These are phyloP conservation scores for Escallonia rubra DNA, from an alignment of 129 eudicot genomes.

Conservation along the genomic window DNA sequence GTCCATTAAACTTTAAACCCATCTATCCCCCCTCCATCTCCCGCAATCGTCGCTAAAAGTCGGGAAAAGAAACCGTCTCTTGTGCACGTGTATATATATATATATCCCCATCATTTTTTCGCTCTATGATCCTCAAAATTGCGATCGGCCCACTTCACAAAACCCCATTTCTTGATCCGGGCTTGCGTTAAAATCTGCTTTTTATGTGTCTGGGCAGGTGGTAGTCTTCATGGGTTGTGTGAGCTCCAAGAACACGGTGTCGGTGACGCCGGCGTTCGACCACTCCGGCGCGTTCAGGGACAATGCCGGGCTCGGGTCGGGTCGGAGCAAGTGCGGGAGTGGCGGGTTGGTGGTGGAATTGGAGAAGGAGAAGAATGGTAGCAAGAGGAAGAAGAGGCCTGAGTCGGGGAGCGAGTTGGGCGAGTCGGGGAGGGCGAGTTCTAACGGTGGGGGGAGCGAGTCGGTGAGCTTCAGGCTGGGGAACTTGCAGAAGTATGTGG, in stretches of 20 bases:
- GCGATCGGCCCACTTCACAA: slow-evolving; percentile 28
- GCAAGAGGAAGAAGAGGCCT: slow-evolving; percentile 50
- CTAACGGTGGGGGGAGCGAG: slow-evolving; percentile 43
- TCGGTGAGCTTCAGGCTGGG: slow-evolving; percentile 91
- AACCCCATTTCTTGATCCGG: slow-evolving; percentile 37
- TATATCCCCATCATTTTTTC: background rate
- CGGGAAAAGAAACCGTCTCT: background rate
- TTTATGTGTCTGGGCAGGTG: slow-evolving; percentile 4
- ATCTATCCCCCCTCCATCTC: slow-evolving; percentile 7
- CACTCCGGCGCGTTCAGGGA: slow-evolving; percentile 61
- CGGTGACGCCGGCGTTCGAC: slow-evolving; percentile 82
- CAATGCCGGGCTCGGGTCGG: slow-evolving; percentile 52
- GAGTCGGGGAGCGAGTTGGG: slow-evolving; percentile 66
- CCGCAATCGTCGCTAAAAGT: slow-evolving; percentile 31
- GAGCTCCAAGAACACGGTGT: slow-evolving; percentile 71
- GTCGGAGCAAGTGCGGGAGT: slow-evolving; percentile 42
- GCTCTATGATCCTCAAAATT: background rate
- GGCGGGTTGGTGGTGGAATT: slow-evolving; percentile 45
- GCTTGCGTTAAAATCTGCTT: slow-evolving; percentile 9
- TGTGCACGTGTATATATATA: background rate
- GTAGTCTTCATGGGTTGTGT: slow-evolving; percentile 69
- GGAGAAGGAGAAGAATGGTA: slow-evolving; percentile 42
- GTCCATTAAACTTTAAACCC: no score
- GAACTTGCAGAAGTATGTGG: slow-evolving; percentile 57
- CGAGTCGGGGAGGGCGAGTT: slow-evolving; percentile 71